Evolutionary conservation across 2,329 filamentous ascomycete genomes (phyloP), one percentile per base, ranked within the genome.

Genomic region (Sphaerulina vaccinii): DNA sequence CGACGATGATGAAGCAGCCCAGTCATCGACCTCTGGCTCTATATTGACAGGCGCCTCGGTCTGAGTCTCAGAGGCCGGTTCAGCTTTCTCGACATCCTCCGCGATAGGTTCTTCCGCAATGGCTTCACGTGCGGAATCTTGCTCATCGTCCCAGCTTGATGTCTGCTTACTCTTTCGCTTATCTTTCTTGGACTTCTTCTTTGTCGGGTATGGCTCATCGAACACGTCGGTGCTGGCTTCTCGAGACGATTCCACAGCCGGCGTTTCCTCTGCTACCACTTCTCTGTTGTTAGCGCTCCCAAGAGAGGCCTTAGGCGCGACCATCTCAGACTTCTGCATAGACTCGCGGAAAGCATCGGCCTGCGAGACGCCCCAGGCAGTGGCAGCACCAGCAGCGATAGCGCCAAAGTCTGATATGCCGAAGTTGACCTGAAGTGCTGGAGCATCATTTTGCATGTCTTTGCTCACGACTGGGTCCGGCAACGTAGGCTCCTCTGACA

Each of bases 341-440:
- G 46, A 55, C 10, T 48, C 21, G 18, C 51, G 50, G 43, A 61
- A 61, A 15, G 51, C 55, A 10, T 52, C 43, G 22, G 59, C 55
- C 49, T 61, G 59, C 18, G 55, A 43, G 33, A 58, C 46, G n/a
- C 52, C 49, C 59, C 59, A 61, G 18, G 22, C 36, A 9, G 32
- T 37, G n/a, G 15, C 32, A 33, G 18, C 40, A n/a, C 40, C 43
- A 24, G 54, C 55, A 22, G 55, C 52, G 13, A 61, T 36, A 19
- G 51, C 24, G 21, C 22, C 47, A 43, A 59, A 61, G 33, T 61
- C 57, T 23, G 49, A 29, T 8, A 50, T 29, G 13, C 51, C 55
- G 22, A 61, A 61, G 27, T 22, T 46, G 18, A 51, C 3, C 8
- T 50, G 49, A 18, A 47, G 24, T n/a, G 48, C 42, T 7, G 33